These are phyloP conservation scores for Septoria petroselini DNA, from an alignment of 2,329 filamentous ascomycete genomes.

Conservation along the genomic window DNA sequence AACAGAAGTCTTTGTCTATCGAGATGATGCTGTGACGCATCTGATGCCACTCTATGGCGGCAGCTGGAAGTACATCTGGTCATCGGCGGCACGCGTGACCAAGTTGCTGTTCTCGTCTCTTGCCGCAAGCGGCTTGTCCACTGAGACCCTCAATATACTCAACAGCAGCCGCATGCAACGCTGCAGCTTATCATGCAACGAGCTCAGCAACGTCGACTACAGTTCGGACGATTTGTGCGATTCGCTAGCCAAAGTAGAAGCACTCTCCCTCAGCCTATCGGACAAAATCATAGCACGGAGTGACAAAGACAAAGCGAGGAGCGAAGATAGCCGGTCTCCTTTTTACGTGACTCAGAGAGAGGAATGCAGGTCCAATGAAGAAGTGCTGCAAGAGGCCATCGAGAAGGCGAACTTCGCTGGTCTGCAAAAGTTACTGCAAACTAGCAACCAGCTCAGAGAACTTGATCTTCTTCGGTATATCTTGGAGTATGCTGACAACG, in stretches of 20 bases:
- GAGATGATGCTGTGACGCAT: background rate
- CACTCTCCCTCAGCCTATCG: background rate
- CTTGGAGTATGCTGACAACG: background rate
- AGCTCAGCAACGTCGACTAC: background rate
- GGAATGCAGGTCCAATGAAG: background rate
- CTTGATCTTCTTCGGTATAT: background rate
- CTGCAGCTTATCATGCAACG: background rate
- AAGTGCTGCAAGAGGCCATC: background rate
- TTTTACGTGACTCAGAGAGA: background rate
- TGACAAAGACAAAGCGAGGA: background rate
- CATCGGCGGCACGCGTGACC: background rate
- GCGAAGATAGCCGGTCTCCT: background rate
- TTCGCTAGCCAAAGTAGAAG: background rate
- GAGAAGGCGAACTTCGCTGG: background rate
- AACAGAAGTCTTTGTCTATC: background rate
- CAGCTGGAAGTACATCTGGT: background rate
- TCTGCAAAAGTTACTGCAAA: background rate
- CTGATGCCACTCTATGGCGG: background rate
- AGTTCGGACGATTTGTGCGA: background rate
- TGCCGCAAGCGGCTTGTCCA: background rate
- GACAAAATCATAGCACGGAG: background rate
- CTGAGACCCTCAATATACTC: background rate
- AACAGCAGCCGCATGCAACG: background rate
- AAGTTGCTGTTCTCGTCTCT: background rate
- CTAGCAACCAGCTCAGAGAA: background rate